Base-by-base conservation (phyloP, 768 basidiomycete genomes). In the Xerocomellus amylosporus region DNA sequence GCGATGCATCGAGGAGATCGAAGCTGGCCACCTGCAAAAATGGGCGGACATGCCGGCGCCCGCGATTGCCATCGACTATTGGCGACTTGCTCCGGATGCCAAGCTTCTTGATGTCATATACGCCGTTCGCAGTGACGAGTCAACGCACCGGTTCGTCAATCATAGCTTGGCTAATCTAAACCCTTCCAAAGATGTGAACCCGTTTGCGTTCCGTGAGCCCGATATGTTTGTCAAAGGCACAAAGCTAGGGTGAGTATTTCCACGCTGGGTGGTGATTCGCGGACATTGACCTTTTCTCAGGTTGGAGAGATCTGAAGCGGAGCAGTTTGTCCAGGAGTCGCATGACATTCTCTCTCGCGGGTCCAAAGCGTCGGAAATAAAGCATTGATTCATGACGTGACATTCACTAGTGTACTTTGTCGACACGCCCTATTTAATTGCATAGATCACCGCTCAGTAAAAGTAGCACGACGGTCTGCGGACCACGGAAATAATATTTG, bases 121-220 rank as follows among this genome's bases (percentile, higher is more conserved):
- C 64, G 93, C 93, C 33, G 90, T 98, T 33, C 82, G 95, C 62
- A 92, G 90, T 15, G 95, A 98, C 70, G 95, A 98, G 69, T 82
- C 89, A 1, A 93, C 90, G 1, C 95, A 98, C 65, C 80, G 93
- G 46, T 98, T 98, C 64, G 93, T 96, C 59, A 98, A 98, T 71
- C 96, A 98, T 74, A 91, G 89, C 54, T 77, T 98, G 34, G 96
- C 94, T 4, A 94, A 93, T 72, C 77, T 99, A 46, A 75, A 91
- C 59, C 76, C 78, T 30, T 68, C 79, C 33, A 82, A 80, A 34
- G 96, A 98, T 69, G 84, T 92, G 61, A 97, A 95, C 65, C 93
- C 92, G 0, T 93, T 94, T 62, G 90, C 93, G 15, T 73, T 97
- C 26, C 82, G 86, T 22, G 95, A 98, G 65, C 93, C 95, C 14